Evolutionary conservation across 331 rosid genomes (phyloP).

Genomic region (Pyracantha coccinea): DNA sequence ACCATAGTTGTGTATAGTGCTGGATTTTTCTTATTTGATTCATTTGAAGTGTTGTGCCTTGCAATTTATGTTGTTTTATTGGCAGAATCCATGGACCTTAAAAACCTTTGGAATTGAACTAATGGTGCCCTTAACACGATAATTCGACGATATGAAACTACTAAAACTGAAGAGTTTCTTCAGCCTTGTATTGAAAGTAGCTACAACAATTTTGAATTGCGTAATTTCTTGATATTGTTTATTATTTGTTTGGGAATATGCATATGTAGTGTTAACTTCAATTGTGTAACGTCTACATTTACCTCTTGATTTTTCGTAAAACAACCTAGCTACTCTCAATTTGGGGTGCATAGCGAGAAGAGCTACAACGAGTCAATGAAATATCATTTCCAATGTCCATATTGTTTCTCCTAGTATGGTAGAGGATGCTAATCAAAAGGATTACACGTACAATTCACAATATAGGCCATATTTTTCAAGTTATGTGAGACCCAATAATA

Average conservation of each 20-base stretch:
- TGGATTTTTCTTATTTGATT: conserved; percentile 3
- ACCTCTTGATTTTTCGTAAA: neutral
- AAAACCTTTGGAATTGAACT: conserved; percentile 53
- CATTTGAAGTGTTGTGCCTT: neutral
- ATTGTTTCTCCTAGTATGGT: neutral
- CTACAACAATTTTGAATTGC: neutral
- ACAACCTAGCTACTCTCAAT: conserved; percentile 56
- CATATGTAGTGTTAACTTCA: neutral
- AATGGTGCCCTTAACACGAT: conserved; percentile 67
- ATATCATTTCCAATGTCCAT: conserved; percentile 19
- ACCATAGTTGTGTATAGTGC: neutral
- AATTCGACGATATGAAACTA: conserved; percentile 46
- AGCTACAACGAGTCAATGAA: conserved; percentile 59
- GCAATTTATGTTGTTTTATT: conserved; percentile 15
- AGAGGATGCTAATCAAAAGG: conserved; percentile 17
- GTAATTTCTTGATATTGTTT: neutral
- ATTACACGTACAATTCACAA: neutral
- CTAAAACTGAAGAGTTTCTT: conserved; percentile 58
- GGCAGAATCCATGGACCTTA: conserved; percentile 71
- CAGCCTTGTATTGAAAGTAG: conserved; percentile 90
- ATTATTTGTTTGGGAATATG: neutral
- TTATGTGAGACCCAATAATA: conserved; percentile 10
- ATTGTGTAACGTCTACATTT: neutral
- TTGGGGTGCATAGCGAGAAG: conserved; percentile 61
- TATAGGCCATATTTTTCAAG: conserved; percentile 22